Evolutionary conservation across 768 basidiomycete species (phyloP).

Genomic region (Tubosaeta sp.): DNA sequence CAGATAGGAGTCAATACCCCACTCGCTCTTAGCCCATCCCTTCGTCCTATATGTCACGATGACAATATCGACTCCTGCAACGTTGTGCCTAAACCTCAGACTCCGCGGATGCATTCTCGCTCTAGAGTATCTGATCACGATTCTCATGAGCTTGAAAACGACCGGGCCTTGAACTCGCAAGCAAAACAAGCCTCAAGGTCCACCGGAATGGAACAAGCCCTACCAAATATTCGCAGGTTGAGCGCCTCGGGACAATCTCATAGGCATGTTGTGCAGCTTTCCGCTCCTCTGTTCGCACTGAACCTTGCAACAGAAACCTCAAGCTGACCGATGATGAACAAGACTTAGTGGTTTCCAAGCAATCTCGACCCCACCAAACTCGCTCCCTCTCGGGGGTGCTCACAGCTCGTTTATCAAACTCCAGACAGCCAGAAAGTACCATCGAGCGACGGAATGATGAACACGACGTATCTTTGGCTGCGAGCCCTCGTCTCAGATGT

Average conservation of each 20-base stretch:
- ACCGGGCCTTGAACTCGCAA: not conserved
- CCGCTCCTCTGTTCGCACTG: not conserved
- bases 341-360: not conserved
- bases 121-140: not conserved
- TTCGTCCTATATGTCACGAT: not conserved
- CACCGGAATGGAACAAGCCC: not conserved
- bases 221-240: not conserved
- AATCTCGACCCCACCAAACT: not conserved
- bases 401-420: not conserved
- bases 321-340: not conserved
- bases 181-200: not conserved
- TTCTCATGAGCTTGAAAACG: not conserved
- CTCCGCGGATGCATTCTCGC: not conserved
- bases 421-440: conserved; percentile 1
- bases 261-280: conserved; percentile 6
- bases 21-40: not conserved
- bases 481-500: conserved; percentile 1
- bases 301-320: conserved; percentile 1
- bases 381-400: not conserved
- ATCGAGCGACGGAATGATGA: not conserved
- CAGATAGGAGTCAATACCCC: not conserved
- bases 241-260: not conserved
- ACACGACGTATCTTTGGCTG: not conserved
- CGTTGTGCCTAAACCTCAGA: not conserved
- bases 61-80: not conserved